A percentile compares a stretch with the other conserved stretches of the same genome.
These are phyloP conservation scores for Erysimum pusillum DNA, from an alignment of 441 rosid species.

Conservation along the genomic window DNA sequence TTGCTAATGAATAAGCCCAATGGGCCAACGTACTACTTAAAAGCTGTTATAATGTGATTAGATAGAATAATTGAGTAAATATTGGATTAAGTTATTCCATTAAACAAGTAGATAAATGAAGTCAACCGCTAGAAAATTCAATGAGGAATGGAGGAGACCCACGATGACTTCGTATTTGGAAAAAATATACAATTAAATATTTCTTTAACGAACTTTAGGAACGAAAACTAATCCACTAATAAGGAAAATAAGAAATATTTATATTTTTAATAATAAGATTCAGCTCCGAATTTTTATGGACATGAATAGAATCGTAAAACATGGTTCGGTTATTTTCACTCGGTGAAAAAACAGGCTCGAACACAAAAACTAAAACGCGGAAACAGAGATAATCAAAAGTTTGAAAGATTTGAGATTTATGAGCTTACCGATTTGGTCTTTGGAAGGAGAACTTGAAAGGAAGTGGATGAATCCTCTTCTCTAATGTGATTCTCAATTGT, in stretches of 20 bases:
- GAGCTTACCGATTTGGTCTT: conserved; percentile 18
- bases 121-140: conserved; percentile 45
- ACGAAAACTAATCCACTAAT: conserved; percentile 31
- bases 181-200: background rate
- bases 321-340: background rate
- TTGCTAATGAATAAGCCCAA: conserved; percentile 4
- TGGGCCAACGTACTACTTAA: conserved; percentile 12
- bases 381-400: background rate
- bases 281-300: conserved; percentile 24
- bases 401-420: background rate
- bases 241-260: conserved; percentile 2
- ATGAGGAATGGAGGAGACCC: conserved; percentile 31
- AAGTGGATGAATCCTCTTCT: conserved; percentile 46
- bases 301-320: background rate
- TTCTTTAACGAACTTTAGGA: conserved; percentile 22
- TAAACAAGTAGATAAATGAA: conserved; percentile 8
- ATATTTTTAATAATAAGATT: background rate
- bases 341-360: background rate
- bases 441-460: conserved; percentile 20
- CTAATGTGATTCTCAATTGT: conserved; percentile 56
- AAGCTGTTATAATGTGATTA: conserved; percentile 21
- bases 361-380: conserved; percentile 22
- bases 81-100: conserved; percentile 33
- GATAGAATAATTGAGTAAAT: background rate
- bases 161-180: conserved; percentile 30